Evolutionary conservation across 2,329 filamentous ascomycete species (phyloP).

Genomic region (Diaporthe citrichinensis): DNA sequence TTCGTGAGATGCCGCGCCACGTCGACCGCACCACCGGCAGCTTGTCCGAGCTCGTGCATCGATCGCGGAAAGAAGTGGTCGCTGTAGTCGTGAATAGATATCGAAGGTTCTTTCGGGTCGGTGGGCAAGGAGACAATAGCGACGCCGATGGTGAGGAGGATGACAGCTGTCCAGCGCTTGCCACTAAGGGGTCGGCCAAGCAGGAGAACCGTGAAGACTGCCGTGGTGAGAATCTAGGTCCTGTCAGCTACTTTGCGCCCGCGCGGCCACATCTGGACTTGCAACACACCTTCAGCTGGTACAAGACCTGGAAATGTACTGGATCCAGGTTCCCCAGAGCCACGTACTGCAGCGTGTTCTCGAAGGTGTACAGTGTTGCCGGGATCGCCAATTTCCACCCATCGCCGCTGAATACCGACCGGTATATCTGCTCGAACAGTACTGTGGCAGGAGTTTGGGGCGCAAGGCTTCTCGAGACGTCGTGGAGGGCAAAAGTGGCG

Average conservation of each 20-base stretch:
- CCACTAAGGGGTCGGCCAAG: conserved; percentile 78
- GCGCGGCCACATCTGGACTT: background rate
- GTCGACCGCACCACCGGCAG: conserved; percentile 65
- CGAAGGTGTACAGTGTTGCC: conserved; percentile 88
- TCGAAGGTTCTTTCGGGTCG: conserved; percentile 63
- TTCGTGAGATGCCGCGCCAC: conserved; percentile 66
- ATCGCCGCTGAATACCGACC: conserved; percentile 87
- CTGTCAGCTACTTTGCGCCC: conserved; percentile 34
- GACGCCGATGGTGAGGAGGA: conserved; percentile 86
- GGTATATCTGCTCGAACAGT: conserved; percentile 84
- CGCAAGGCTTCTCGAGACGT: conserved; percentile 83
- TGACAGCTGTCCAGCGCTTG: conserved; percentile 84
- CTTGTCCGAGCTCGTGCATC: conserved; percentile 80
- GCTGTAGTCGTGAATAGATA: conserved; percentile 74
- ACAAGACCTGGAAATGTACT: conserved; percentile 92
- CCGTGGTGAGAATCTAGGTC: conserved; percentile 84
- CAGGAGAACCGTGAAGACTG: conserved; percentile 86
- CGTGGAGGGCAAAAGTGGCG: conserved; percentile 88
- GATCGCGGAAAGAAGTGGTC: conserved; percentile 83
- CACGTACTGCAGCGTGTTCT: conserved; percentile 94
- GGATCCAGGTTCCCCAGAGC: conserved; percentile 92
- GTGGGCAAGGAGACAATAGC: conserved; percentile 87
- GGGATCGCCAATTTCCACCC: conserved; percentile 96
- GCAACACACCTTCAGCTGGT: conserved; percentile 83
- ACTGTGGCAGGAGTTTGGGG: conserved; percentile 85